These are phyloP conservation scores for Rubia tinctorum DNA, from an alignment of 305 asterid genomes.

Conservation along the genomic window DNA sequence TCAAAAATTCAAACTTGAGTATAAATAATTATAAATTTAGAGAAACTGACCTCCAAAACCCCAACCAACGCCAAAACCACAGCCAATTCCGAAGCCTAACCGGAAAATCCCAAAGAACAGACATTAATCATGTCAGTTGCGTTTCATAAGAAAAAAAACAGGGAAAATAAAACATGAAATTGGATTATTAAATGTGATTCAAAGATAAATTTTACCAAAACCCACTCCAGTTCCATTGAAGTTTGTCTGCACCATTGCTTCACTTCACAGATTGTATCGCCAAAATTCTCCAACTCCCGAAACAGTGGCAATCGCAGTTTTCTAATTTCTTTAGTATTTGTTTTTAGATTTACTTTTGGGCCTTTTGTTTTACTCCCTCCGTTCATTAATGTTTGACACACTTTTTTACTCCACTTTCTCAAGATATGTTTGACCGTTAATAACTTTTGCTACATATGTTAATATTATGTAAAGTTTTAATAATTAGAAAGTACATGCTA, in stretches of 20 bases:
- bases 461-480: too few relatives aligned
- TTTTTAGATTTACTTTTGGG: not conserved
- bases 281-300: not conserved
- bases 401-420: too few relatives aligned
- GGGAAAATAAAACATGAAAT: not conserved
- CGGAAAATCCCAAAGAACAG: slow-evolving; percentile 10
- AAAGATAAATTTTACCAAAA: slow-evolving; percentile 38
- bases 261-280: slow-evolving; percentile 5
- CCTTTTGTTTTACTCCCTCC: too few relatives aligned
- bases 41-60: slow-evolving; percentile 85
- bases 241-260: slow-evolving; percentile 53
- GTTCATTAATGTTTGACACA: too few relatives aligned
- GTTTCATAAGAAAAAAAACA: not conserved
- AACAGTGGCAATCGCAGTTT: not conserved
- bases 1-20: not conserved
- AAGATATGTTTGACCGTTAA: too few relatives aligned
- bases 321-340: not conserved
- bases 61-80: slow-evolving; percentile 98
- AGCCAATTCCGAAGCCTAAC: slow-evolving; percentile 87
- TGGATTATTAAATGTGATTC: not conserved
- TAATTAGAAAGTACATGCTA: too few relatives aligned
- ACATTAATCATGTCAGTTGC: not conserved
- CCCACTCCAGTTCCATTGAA: slow-evolving; percentile 83
- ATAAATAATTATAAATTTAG: not conserved
- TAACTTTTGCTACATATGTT: too few relatives aligned